phyloP scores from a whole-genome alignment of 495 filamentous ascomycete genomes.

The Pseudomonodictys pantanalensis region DNA sequence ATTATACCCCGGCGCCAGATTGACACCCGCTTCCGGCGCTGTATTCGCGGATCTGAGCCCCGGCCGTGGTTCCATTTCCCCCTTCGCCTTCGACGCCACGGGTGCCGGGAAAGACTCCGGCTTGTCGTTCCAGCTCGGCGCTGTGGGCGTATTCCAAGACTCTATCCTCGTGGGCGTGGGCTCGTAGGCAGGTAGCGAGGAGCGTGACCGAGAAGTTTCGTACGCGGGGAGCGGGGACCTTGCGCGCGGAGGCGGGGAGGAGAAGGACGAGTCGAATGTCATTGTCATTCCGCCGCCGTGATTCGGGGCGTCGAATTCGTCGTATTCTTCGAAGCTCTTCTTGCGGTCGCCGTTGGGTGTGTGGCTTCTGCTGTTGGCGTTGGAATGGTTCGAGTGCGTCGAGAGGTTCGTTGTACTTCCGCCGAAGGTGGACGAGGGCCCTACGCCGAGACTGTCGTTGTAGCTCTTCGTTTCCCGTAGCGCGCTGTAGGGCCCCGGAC shows the following conservation, averaged over 20 bases:
- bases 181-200: background rate
- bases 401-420: constrained; percentile 12
- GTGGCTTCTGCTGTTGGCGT: too few relatives aligned
- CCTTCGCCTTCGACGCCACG: background rate
- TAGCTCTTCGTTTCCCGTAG: constrained; percentile 33
- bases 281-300: constrained; percentile 29
- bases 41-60: too few relatives aligned
- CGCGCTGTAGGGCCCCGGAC: constrained; percentile 13
- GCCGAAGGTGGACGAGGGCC: background rate
- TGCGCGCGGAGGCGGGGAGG: too few relatives aligned
- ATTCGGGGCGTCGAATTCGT: constrained; percentile 26
- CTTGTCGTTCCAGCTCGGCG: too few relatives aligned
- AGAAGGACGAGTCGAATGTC: constrained; percentile 34
- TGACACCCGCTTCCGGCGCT: too few relatives aligned
- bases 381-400: background rate
- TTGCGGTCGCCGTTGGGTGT: background rate
- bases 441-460: constrained; percentile 29
- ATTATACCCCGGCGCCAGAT: constrained; percentile 59
- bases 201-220: background rate
- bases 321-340: constrained; percentile 29
- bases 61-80: background rate
- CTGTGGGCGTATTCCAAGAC: too few relatives aligned
- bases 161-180: too few relatives aligned
- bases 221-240: constrained; percentile 1
- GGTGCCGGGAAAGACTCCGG: too few relatives aligned